phyloP scores from a whole-genome alignment of 768 basidiomycete genomes.

The Boletus reticuloceps region DNA sequence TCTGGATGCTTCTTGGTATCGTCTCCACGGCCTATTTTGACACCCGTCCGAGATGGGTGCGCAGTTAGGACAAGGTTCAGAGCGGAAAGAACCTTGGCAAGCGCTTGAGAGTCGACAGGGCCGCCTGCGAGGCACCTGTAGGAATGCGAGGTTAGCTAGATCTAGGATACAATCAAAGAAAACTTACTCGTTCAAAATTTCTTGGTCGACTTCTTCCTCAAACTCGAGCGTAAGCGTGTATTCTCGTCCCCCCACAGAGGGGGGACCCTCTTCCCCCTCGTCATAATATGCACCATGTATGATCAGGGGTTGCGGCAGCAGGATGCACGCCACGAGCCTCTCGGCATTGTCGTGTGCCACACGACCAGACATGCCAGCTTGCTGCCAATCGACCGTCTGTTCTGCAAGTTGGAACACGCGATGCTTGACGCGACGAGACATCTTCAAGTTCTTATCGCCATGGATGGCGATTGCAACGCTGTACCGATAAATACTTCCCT shows the following conservation, averaged over 20 bases:
- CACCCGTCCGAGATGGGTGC: slow-evolving; percentile 38
- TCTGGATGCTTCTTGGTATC: slow-evolving; percentile 27
- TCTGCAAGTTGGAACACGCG: slow-evolving; percentile 49
- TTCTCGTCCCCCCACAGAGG: slow-evolving; percentile 23
- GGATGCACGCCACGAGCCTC: slow-evolving; percentile 40
- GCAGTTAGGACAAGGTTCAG: slow-evolving; percentile 47
- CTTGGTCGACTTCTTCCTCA: slow-evolving; percentile 36
- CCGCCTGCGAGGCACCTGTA: slow-evolving; percentile 56
- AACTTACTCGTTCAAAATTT: neutral
- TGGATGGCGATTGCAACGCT: slow-evolving; percentile 29
- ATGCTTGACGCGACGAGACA: slow-evolving; percentile 33
- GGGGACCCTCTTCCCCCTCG: slow-evolving; percentile 32
- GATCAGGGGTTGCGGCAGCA: slow-evolving; percentile 40
- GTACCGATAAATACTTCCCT: slow-evolving; percentile 41
- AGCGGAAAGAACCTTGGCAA: slow-evolving; percentile 46
- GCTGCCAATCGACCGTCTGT: slow-evolving; percentile 34
- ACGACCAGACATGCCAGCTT: slow-evolving; percentile 31
- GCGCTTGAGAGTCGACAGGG: slow-evolving; percentile 53
- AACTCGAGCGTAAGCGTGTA: slow-evolving; percentile 42
- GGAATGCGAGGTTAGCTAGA: slow-evolving; percentile 13
- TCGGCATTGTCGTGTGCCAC: slow-evolving; percentile 48
- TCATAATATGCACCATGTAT: slow-evolving; percentile 39
- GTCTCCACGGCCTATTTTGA: slow-evolving; percentile 47
- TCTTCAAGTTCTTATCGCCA: slow-evolving; percentile 12
- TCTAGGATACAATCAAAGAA: slow-evolving; percentile 21